These are phyloP conservation scores for Ganoderma leucocontextum DNA, from an alignment of 1,284 basidiomycete genomes.

Conservation along the genomic window DNA sequence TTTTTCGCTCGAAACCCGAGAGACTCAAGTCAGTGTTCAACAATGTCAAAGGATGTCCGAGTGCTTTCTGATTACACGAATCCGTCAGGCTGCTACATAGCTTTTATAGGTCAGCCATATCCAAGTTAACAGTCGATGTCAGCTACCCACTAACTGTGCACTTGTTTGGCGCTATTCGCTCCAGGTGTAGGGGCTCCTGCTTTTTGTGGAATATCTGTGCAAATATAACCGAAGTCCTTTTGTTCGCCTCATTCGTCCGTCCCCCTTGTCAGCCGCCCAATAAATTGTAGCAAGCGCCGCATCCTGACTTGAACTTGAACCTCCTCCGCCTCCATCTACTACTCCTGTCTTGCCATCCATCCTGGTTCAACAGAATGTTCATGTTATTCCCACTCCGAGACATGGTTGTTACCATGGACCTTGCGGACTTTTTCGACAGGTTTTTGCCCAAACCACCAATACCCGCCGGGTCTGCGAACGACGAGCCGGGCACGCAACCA, in stretches of 20 bases:
- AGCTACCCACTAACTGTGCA: background rate
- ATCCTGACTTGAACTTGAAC: background rate
- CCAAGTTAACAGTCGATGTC: background rate
- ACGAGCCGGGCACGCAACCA: background rate
- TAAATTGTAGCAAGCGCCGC: background rate
- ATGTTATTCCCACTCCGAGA: background rate
- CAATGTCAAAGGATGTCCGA: no score
- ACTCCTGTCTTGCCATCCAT: background rate
- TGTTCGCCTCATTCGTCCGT: background rate
- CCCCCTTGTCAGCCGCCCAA: background rate
- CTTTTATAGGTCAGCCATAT: background rate
- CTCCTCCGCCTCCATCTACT: background rate
- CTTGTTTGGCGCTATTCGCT: background rate
- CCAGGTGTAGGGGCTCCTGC: background rate
- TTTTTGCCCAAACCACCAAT: background rate
- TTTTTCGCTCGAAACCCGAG: no score
- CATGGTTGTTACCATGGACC: background rate
- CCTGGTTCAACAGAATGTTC: background rate
- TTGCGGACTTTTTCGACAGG: background rate
- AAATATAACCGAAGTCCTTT: background rate
- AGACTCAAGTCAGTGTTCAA: no score
- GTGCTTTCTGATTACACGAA: no score
- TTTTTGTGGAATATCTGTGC: background rate
- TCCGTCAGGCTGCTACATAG: background rate
- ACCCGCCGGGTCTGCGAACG: background rate